Conservation (phyloP, 1,284 basidiomycete genomes). For the Mycena citricolor region DNA sequence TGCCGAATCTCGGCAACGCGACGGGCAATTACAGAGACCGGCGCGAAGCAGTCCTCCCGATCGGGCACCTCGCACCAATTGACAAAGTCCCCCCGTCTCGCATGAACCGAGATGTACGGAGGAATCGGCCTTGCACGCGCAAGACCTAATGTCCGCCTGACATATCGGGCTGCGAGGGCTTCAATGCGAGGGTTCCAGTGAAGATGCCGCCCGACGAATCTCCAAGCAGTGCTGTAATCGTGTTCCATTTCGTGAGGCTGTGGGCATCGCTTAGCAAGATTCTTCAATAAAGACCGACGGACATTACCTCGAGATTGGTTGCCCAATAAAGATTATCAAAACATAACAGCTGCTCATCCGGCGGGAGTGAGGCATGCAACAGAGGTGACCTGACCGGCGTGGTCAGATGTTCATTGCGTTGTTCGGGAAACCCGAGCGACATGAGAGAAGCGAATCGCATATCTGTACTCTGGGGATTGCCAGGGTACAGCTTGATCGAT, state of each 20-base stretch:
- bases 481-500: slow-evolving; percentile 37
- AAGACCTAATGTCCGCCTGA: slow-evolving; percentile 42
- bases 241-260: slow-evolving; percentile 43
- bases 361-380: slow-evolving; percentile 37
- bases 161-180: slow-evolving; percentile 38
- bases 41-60: slow-evolving; percentile 19
- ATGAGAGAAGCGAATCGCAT: slow-evolving; percentile 48
- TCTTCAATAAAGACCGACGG: neutral
- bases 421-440: slow-evolving; percentile 43
- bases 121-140: slow-evolving; percentile 38
- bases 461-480: slow-evolving; percentile 37
- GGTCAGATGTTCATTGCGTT: slow-evolving; percentile 33
- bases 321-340: slow-evolving; percentile 54
- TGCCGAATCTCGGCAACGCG: slow-evolving; percentile 65
- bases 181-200: slow-evolving; percentile 43
- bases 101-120: slow-evolving; percentile 27
- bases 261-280: neutral
- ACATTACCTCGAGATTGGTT: slow-evolving; percentile 24
- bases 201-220: slow-evolving; percentile 45
- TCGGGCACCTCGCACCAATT: slow-evolving; percentile 14
- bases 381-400: slow-evolving; percentile 36
- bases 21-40: slow-evolving; percentile 54
- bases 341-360: slow-evolving; percentile 54
- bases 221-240: slow-evolving; percentile 52
- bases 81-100: slow-evolving; percentile 22